Evolutionary conservation across 2,329 filamentous ascomycete species (phyloP).

Genomic region (Amesomyces nigricolor): DNA sequence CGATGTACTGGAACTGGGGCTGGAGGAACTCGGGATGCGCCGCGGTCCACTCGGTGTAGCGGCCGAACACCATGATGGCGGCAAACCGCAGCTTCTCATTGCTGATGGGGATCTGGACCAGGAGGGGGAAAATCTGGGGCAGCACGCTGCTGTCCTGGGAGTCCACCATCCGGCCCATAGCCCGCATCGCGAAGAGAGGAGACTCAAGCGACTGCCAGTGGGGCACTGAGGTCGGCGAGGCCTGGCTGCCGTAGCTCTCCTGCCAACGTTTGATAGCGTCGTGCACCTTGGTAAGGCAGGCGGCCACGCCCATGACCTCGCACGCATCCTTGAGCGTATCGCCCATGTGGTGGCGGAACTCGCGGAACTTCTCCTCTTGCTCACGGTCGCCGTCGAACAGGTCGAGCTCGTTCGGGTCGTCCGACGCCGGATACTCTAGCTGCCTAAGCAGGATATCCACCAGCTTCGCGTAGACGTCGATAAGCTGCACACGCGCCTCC

Average conservation of each 20-base stretch:
- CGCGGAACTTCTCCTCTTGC: constrained; percentile 92
- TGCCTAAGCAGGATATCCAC: constrained; percentile 92
- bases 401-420: constrained; percentile 68
- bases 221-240: constrained; percentile 68
- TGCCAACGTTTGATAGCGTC: constrained; percentile 85
- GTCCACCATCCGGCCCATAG: constrained; percentile 94
- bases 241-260: constrained; percentile 70
- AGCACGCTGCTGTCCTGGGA: constrained; percentile 81
- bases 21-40: constrained; percentile 89
- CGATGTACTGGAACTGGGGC: constrained; percentile 91
- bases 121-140: constrained; percentile 83
- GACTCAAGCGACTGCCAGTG: constrained; percentile 97
- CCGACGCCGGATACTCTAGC: constrained; percentile 76
- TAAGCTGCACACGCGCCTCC: constrained; percentile 67
- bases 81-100: constrained; percentile 99
- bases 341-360: constrained; percentile 95
- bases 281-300: constrained; percentile 86
- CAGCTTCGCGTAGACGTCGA: constrained; percentile 79
- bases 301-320: constrained; percentile 88
- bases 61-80: constrained; percentile 92
- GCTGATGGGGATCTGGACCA: constrained; percentile 90
- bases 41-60: constrained; percentile 97
- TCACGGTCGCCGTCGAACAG: constrained; percentile 94
- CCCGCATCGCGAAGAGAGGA: constrained; percentile 88
- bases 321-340: constrained; percentile 97